A percentile compares a stretch with the other conserved stretches of the same genome.
Conservation (phyloP, 2,329 filamentous ascomycete species). For the Helotiales sp. region DNA sequence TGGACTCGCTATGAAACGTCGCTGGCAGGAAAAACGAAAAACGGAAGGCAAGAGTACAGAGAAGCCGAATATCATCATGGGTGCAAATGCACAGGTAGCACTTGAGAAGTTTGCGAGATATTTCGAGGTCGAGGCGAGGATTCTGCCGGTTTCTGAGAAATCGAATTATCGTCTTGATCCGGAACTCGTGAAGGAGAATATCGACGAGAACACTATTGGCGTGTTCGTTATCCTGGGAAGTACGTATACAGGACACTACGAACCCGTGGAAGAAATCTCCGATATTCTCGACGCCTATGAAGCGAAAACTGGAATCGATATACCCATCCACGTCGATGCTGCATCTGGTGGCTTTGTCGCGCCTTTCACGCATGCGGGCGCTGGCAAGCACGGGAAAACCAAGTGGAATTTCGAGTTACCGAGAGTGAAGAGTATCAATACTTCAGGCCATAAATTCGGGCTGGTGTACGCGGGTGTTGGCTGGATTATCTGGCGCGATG, state of each 20-base stretch:
- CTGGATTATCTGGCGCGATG: conserved; percentile 73
- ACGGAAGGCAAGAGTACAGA: conserved; percentile 64
- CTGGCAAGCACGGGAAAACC: conserved; percentile 48
- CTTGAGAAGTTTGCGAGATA: conserved; percentile 76
- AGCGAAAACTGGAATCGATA: conserved; percentile 63
- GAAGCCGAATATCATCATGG: conserved; percentile 77
- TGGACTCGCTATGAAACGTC: conserved; percentile 74
- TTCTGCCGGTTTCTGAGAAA: conserved; percentile 65
- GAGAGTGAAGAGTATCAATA: conserved; percentile 70
- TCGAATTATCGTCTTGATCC: conserved; percentile 68
- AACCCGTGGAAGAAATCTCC: conserved; percentile 71
- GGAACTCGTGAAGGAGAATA: conserved; percentile 65
- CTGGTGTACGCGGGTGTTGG: conserved; percentile 71
- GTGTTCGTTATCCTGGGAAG: conserved; percentile 74
- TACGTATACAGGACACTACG: conserved; percentile 76
- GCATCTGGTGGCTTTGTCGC: conserved; percentile 67
- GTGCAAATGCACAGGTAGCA: conserved; percentile 73
- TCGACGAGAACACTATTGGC: conserved; percentile 80
- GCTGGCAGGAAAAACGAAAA: conserved; percentile 69
- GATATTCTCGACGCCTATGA: conserved; percentile 68
- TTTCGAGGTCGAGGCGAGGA: conserved; percentile 73
- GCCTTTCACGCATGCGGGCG: conserved; percentile 62
- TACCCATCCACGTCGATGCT: conserved; percentile 71
- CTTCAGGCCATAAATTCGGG: conserved; percentile 65
- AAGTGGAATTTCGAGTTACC: conserved; percentile 70